Evolutionary conservation across 257 asterid species (phyloP).

Genomic region (Galeopsis tetrahit): DNA sequence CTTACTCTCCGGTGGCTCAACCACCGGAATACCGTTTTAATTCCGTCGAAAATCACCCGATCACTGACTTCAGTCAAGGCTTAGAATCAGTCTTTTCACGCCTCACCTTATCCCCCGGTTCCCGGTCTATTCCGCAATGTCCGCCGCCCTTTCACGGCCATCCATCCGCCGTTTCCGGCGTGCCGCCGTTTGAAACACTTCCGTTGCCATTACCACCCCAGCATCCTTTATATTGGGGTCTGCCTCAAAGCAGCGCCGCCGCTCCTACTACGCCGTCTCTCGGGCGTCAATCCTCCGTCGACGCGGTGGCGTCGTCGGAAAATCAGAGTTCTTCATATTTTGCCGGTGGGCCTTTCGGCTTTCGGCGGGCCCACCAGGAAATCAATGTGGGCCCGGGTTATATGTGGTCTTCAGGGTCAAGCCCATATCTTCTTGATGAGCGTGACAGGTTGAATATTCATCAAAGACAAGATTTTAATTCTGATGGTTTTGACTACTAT

Average conservation of each 20-base stretch:
- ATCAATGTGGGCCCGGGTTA: slow-evolving; percentile 50
- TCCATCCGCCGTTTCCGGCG: neutral
- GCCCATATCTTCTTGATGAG: slow-evolving; percentile 32
- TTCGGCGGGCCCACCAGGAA: slow-evolving; percentile 54
- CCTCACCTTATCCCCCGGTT: slow-evolving; percentile 41
- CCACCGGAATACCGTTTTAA: neutral
- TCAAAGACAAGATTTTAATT: slow-evolving; percentile 31
- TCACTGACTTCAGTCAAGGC: slow-evolving; percentile 27
- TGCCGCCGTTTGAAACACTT: neutral
- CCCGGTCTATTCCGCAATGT: neutral
- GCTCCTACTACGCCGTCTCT: neutral
- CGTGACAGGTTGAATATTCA: slow-evolving; percentile 4
- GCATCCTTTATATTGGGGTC: slow-evolving; percentile 22
- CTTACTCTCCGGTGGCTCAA: neutral
- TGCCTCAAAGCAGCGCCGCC: neutral
- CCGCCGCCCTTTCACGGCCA: slow-evolving; percentile 33
- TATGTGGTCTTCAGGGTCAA: slow-evolving; percentile 16
- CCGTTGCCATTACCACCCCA: slow-evolving; percentile 27
- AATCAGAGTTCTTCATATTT: neutral
- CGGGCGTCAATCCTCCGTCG: neutral
- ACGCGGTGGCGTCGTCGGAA: neutral
- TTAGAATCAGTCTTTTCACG: slow-evolving; percentile 51
- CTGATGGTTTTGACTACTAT: slow-evolving; percentile 16
- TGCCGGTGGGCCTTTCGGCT: slow-evolving; percentile 34
- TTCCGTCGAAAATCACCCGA: neutral